Evolutionary conservation across 192 early-diverging fungal genomes (phyloP).

Genomic region (Backusella tarrabulga): DNA sequence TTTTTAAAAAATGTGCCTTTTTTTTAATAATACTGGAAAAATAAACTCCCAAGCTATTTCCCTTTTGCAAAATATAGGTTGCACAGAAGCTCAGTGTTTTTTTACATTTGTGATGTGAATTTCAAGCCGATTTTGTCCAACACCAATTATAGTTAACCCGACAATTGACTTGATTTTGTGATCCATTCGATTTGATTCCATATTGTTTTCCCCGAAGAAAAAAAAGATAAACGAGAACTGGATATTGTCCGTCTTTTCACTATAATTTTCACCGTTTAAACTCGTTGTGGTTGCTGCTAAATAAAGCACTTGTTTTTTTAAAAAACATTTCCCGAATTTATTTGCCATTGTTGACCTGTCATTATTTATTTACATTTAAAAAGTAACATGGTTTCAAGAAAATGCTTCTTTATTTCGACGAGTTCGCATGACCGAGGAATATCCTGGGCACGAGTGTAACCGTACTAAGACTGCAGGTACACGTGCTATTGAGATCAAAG

Average conservation of each 20-base stretch:
- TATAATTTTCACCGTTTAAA: background rate
- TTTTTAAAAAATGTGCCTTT: background rate
- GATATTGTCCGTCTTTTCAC: background rate
- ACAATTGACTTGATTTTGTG: background rate
- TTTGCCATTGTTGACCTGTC: background rate
- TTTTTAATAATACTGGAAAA: background rate
- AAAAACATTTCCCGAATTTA: background rate
- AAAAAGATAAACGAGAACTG: background rate
- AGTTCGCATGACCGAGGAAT: background rate
- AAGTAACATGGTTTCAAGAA: background rate
- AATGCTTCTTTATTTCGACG: background rate
- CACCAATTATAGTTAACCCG: background rate
- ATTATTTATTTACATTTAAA: background rate
- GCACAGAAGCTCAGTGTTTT: background rate
- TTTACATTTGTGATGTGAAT: conserved; percentile 1
- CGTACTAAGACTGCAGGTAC: background rate
- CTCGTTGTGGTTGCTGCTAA: background rate
- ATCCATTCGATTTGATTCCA: background rate
- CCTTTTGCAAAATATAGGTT: background rate
- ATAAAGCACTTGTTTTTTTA: background rate
- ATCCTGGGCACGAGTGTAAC: background rate
- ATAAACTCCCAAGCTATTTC: background rate
- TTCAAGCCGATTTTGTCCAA: conserved; percentile 2
- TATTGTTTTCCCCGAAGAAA: background rate
- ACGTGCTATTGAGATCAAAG: background rate